Evolutionary conservation across 140 eudicot genomes (phyloP).

Genomic region (Anethum foeniculum): DNA sequence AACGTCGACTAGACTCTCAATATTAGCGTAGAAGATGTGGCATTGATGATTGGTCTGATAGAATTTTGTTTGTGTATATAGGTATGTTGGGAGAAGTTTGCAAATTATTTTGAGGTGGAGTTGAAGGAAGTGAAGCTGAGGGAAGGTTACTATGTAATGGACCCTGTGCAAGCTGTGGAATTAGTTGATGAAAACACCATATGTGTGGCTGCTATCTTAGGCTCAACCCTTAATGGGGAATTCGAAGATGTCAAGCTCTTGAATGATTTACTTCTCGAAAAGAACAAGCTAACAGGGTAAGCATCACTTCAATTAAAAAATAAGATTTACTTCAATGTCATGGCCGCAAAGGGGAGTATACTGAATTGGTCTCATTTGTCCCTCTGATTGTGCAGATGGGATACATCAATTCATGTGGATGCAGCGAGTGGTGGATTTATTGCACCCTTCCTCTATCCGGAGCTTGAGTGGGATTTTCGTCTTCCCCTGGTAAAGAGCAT

Average conservation of each 20-base stretch:
- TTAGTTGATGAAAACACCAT: constrained; percentile 34
- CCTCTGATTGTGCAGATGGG: constrained; percentile 22
- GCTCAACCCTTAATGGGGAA: constrained; percentile 38
- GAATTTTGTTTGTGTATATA: not conserved
- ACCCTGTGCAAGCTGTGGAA: constrained; percentile 29
- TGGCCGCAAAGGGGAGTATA: not conserved
- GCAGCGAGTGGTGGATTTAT: constrained; percentile 45
- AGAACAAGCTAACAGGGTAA: constrained; percentile 37
- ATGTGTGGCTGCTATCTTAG: constrained; percentile 37
- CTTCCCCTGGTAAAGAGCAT: constrained; percentile 39
- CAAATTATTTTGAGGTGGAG: constrained; percentile 30
- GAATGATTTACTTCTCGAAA: constrained; percentile 27
- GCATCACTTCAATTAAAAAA: too few species aligned
- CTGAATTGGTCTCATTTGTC: not conserved
- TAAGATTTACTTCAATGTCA: too few species aligned
- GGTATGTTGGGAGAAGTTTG: constrained; percentile 31
- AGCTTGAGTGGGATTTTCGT: constrained; percentile 38
- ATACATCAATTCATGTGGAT: constrained; percentile 41
- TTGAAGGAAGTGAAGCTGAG: constrained; percentile 24
- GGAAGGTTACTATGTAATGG: constrained; percentile 32
- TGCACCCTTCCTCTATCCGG: constrained; percentile 37
- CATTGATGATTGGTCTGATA: not conserved
- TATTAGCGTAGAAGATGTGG: not conserved
- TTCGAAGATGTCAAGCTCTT: constrained; percentile 36
- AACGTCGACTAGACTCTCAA: not conserved